These are phyloP conservation scores for Bruguiera hainesii DNA, from an alignment of 441 rosid genomes.

Conservation along the genomic window DNA sequence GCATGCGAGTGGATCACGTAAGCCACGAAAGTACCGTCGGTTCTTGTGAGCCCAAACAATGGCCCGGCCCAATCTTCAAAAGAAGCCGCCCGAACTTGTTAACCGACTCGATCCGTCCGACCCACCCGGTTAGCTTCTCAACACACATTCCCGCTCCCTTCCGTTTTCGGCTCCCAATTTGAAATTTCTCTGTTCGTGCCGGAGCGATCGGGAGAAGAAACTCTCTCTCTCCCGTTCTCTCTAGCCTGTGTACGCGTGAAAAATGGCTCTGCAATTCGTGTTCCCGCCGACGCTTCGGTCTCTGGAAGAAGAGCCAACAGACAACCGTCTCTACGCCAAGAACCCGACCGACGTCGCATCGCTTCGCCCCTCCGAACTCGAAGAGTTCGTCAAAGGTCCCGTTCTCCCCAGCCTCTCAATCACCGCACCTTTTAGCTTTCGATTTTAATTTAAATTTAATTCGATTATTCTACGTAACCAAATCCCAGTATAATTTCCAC, in stretches of 20 bases:
- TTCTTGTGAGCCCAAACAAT: too few species aligned
- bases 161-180: neutral
- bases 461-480: too few species aligned
- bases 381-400: conserved; percentile 92
- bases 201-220: too few species aligned
- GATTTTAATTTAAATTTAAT: too few species aligned
- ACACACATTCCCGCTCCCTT: neutral
- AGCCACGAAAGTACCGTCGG: too few species aligned
- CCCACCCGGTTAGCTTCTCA: neutral
- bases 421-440: too few species aligned
- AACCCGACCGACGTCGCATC: conserved; percentile 51
- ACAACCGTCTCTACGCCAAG: conserved; percentile 53
- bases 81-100: too few species aligned
- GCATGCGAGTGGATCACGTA: too few species aligned
- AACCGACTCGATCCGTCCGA: too few species aligned
- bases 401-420: too few species aligned
- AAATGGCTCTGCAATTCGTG: conserved; percentile 72
- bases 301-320: conserved; percentile 55
- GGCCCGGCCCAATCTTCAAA: neutral
- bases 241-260: neutral
- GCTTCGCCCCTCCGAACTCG: conserved; percentile 62
- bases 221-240: neutral
- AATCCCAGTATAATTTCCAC: too few species aligned
- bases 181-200: neutral
- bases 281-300: conserved; percentile 68